Percentiles rank a stretch among this genome's conserved stretches.
These are phyloP conservation scores for Hippophae gyantsensis DNA, from an alignment of 306 rosid species.

Conservation along the genomic window DNA sequence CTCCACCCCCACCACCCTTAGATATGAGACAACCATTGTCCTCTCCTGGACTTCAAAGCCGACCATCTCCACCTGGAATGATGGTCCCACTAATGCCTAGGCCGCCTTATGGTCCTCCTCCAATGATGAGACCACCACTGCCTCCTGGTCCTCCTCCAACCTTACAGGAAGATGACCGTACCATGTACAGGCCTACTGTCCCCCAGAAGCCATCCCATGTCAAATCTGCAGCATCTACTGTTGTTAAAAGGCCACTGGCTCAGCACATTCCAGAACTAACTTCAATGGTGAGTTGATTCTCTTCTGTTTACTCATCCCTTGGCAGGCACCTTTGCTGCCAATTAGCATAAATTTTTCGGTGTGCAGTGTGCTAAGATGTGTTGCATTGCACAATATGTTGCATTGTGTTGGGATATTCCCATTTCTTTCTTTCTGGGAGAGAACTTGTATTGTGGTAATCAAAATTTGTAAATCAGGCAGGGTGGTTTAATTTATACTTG, in stretches of 20 bases:
- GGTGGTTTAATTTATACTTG: too few species aligned
- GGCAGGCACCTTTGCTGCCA: too few species aligned
- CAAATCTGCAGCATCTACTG: slow-evolving; percentile 96
- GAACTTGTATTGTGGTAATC: too few species aligned
- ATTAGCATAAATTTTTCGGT: too few species aligned
- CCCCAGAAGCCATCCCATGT: slow-evolving; percentile 88
- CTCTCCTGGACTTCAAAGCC: slow-evolving; percentile 57
- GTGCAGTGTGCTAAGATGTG: too few species aligned
- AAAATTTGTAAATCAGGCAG: too few species aligned
- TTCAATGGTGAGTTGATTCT: slow-evolving; percentile 66
- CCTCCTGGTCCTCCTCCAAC: slow-evolving; percentile 99
- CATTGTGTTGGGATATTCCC: too few species aligned
- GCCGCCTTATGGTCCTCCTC: slow-evolving; percentile 96
- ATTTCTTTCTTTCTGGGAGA: too few species aligned
- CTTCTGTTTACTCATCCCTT: not conserved
- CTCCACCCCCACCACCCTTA: slow-evolving; percentile 83
- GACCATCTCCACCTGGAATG: slow-evolving; percentile 73
- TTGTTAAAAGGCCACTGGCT: slow-evolving; percentile 91
- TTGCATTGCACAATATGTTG: too few species aligned
- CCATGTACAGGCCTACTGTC: slow-evolving; percentile 28
- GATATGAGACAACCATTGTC: slow-evolving; percentile 77
- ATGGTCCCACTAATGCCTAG: slow-evolving; percentile 68
- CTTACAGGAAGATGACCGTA: slow-evolving; percentile 61
- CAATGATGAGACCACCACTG: slow-evolving; percentile 97
- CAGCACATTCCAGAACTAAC: slow-evolving; percentile 99